phyloP scores from a whole-genome alignment of 2,329 filamentous ascomycete species.

The Fusarium burgessii region DNA sequence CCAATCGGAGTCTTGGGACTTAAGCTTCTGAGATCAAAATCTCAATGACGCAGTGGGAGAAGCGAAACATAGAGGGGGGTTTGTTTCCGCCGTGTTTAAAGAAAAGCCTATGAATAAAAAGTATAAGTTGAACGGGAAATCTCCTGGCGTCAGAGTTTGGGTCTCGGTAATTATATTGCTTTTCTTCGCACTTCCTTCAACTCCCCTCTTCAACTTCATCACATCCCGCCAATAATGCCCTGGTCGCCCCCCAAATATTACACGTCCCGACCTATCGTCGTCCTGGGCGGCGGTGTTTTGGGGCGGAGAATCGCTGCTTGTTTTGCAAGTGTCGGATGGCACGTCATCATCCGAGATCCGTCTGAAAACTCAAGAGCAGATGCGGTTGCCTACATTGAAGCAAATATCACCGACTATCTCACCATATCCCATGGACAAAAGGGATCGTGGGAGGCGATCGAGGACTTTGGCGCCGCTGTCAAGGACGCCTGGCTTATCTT shows the following conservation, averaged over 20 bases:
- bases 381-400: neutral
- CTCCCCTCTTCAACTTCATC: neutral
- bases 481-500: neutral
- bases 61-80: too few species aligned
- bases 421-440: neutral
- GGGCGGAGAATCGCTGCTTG: neutral
- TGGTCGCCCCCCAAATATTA: neutral
- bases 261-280: neutral
- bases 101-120: too few species aligned
- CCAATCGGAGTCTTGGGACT: too few species aligned
- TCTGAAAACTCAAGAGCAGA: neutral
- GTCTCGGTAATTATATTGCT: neutral
- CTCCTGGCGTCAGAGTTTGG: too few species aligned
- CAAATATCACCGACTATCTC: neutral
- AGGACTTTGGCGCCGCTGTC: neutral
- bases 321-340: neutral
- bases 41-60: too few species aligned
- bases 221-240: neutral
- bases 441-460: neutral
- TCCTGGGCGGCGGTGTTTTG: neutral
- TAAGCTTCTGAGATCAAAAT: too few species aligned
- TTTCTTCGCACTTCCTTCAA: neutral
- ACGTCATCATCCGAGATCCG: neutral
- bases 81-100: too few species aligned
- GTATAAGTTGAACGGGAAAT: too few species aligned